These are phyloP conservation scores for Xerocomus cyaneibrunnescens DNA, from an alignment of 1,284 basidiomycete genomes.

Conservation along the genomic window DNA sequence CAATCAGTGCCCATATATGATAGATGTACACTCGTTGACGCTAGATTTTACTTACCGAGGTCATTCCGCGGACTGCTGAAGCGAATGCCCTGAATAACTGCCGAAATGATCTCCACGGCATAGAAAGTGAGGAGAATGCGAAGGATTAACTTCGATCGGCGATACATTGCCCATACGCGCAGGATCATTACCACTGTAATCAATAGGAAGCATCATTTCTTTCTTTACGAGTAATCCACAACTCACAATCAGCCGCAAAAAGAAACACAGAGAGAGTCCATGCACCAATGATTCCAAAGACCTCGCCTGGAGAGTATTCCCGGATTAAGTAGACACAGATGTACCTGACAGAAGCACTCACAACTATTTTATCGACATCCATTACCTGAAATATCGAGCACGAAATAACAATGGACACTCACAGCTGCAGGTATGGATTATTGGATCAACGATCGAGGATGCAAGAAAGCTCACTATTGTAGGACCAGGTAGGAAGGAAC, in stretches of 20 bases:
- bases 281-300: not conserved
- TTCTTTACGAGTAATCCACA: not conserved
- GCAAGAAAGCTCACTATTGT: not conserved
- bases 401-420: not conserved
- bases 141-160: conserved; percentile 9
- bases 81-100: not conserved
- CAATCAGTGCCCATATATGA: too few species aligned
- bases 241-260: conserved; percentile 6
- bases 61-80: not conserved
- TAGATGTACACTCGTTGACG: too few species aligned
- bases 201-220: not conserved
- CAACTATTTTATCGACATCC: conserved; percentile 1
- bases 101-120: conserved; percentile 1
- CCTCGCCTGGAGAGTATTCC: conserved; percentile 1
- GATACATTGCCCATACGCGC: conserved; percentile 17
- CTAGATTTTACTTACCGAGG: not conserved
- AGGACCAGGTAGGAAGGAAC: conserved; percentile 8
- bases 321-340: not conserved
- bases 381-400: not conserved
- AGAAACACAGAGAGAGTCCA: conserved; percentile 1
- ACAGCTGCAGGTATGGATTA: conserved; percentile 1
- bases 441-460: not conserved
- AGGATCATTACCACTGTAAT: conserved; percentile 13
- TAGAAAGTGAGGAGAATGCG: conserved; percentile 2
- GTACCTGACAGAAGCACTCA: not conserved